Evolutionary conservation across 108 stramenopile species (phyloP).

Genomic region (Cyclotella choctawhatcheeana): DNA sequence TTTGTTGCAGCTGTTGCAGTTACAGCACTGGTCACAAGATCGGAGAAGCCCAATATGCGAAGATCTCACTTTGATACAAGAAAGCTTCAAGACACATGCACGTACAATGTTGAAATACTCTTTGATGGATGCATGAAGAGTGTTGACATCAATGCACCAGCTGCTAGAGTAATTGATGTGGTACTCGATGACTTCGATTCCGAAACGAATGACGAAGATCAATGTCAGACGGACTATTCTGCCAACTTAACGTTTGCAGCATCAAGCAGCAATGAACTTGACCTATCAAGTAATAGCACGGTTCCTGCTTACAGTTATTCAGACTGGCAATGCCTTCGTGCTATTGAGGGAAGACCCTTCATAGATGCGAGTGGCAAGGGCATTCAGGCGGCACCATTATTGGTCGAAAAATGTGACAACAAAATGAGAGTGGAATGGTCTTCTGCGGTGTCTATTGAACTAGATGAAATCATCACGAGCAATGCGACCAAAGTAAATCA

Average conservation of each 20-base stretch:
- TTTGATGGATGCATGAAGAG: constrained; percentile 35
- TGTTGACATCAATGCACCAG: constrained; percentile 33
- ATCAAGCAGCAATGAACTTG: neutral
- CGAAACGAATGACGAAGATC: constrained; percentile 2
- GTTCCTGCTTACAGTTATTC: constrained; percentile 6
- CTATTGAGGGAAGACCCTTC: constrained; percentile 60
- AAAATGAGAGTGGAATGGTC: constrained; percentile 24
- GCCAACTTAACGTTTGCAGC: constrained; percentile 25
- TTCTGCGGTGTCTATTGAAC: constrained; percentile 4
- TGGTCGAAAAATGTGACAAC: neutral
- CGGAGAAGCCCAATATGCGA: constrained; percentile 7
- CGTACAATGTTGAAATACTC: constrained; percentile 52
- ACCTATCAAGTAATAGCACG: constrained; percentile 21
- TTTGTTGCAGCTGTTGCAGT: constrained; percentile 25
- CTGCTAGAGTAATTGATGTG: constrained; percentile 36
- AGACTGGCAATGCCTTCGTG: constrained; percentile 21
- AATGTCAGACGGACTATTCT: constrained; percentile 23
- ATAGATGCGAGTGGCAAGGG: constrained; percentile 49
- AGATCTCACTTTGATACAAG: neutral
- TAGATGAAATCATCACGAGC: neutral
- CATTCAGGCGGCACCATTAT: constrained; percentile 37
- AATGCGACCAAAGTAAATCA: constrained; percentile 18
- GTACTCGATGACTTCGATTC: constrained; percentile 21
- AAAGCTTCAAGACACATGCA: constrained; percentile 32
- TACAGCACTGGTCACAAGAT: constrained; percentile 7